Percentiles rank a stretch among this genome's conserved stretches.
Conservation (phyloP, 2,329 filamentous ascomycete genomes). For the Pseudogymnoascus sp. region DNA sequence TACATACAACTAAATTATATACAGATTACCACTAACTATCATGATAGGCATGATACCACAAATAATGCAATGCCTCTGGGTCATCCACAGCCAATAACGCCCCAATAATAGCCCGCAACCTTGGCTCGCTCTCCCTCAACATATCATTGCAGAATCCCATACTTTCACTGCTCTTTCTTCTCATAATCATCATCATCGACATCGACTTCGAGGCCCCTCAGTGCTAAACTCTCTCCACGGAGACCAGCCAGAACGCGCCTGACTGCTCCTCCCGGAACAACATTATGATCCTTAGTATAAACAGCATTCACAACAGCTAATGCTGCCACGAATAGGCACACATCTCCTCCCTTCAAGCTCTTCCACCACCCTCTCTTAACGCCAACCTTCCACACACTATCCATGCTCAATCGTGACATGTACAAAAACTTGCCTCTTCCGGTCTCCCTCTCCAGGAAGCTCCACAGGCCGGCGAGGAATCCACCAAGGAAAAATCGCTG, state of each 20-base stretch:
- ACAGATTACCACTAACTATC: not conserved
- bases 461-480: constrained; percentile 77
- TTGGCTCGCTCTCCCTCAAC: not conserved
- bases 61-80: not conserved
- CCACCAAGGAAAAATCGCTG: constrained; percentile 88
- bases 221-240: constrained; percentile 23
- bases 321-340: constrained; percentile 72
- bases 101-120: not conserved
- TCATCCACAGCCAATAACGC: constrained; percentile 1
- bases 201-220: not conserved
- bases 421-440: constrained; percentile 69
- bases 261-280: constrained; percentile 20
- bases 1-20: constrained; percentile 3
- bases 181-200: constrained; percentile 1
- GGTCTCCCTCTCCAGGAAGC: constrained; percentile 60
- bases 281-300: constrained; percentile 25
- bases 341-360: constrained; percentile 72
- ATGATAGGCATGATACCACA: not conserved
- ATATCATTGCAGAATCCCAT: not conserved
- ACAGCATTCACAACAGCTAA: constrained; percentile 71
- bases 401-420: constrained; percentile 66
- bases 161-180: not conserved
- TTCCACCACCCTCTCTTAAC: constrained; percentile 84
- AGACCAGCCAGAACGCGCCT: constrained; percentile 23
- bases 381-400: constrained; percentile 88